phyloP scores from a whole-genome alignment of 345 rosid species.

The Trapa incisa region DNA sequence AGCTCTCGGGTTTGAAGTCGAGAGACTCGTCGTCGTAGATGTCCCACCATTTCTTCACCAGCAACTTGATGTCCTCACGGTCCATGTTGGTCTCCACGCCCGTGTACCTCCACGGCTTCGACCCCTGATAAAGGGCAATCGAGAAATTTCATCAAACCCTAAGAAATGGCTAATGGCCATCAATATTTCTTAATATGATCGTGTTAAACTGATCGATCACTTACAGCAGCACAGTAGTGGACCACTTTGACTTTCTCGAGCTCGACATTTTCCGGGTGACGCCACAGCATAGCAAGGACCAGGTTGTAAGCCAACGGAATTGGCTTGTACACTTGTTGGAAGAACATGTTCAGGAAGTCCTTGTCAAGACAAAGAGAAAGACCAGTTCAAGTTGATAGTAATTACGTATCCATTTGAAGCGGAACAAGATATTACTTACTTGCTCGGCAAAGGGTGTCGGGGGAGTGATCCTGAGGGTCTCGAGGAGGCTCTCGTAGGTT shows the following conservation, averaged over 20 bases:
- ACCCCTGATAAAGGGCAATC: conserved; percentile 24
- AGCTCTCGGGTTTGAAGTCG: conserved; percentile 22
- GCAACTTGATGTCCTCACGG: conserved; percentile 69
- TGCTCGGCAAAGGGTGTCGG: conserved; percentile 9
- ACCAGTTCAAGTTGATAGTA: too few species aligned
- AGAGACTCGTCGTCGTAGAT: conserved; percentile 55
- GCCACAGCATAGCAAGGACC: conserved; percentile 86
- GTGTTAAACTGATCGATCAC: conserved; percentile 5
- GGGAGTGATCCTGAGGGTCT: conserved; percentile 5
- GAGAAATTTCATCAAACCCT: too few species aligned
- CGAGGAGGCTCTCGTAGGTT: conserved; percentile 4
- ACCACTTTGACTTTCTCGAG: conserved; percentile 54
- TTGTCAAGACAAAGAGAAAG: background rate
- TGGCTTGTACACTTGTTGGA: conserved; percentile 52
- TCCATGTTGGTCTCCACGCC: conserved; percentile 74
- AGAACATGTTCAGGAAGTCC: conserved; percentile 77
- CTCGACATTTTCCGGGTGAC: conserved; percentile 75
- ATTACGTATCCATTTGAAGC: too few species aligned
- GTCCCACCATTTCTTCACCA: conserved; percentile 73
- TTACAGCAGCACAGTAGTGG: conserved; percentile 82
- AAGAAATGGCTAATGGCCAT: too few species aligned
- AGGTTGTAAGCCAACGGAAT: conserved; percentile 57
- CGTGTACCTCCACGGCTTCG: conserved; percentile 94
- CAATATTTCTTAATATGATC: too few species aligned
- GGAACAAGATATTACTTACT: background rate